A percentile compares a stretch with the other conserved stretches of the same genome.
Evolutionary conservation across 2,329 filamentous ascomycete genomes (phyloP).

Genomic region (Trichoderma aggressivum): DNA sequence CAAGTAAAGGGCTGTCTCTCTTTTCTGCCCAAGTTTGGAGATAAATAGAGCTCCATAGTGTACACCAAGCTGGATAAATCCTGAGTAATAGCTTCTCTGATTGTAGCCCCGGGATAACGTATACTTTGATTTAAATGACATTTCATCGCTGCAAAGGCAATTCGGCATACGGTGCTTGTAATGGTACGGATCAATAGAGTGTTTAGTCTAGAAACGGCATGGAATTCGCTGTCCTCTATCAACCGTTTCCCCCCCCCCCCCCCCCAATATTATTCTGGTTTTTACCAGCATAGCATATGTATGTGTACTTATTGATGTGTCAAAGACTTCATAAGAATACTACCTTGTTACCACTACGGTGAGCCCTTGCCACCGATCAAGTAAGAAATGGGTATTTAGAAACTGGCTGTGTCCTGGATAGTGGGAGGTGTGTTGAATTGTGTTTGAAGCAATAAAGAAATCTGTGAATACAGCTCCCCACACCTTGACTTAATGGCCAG

Average conservation of each 20-base stretch:
- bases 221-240: background rate
- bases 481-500: background rate
- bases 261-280: background rate
- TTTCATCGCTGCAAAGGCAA: too few relatives aligned
- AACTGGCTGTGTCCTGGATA: background rate
- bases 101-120: too few relatives aligned
- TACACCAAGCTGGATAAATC: background rate
- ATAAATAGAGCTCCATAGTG: background rate
- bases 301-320: background rate
- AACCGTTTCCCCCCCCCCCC: too few relatives aligned
- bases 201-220: background rate
- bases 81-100: too few relatives aligned
- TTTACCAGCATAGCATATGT: background rate
- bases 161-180: too few relatives aligned
- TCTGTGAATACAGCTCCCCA: background rate
- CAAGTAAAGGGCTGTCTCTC: background rate
- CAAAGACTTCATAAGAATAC: background rate
- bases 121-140: too few relatives aligned
- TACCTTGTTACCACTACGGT: background rate
- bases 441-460: background rate
- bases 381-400: background rate
- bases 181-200: background rate
- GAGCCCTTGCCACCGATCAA: background rate
- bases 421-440: background rate
- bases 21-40: background rate